phyloP scores from a whole-genome alignment of 805 yeast species.

The Grigorovia yakushimaensis region DNA sequence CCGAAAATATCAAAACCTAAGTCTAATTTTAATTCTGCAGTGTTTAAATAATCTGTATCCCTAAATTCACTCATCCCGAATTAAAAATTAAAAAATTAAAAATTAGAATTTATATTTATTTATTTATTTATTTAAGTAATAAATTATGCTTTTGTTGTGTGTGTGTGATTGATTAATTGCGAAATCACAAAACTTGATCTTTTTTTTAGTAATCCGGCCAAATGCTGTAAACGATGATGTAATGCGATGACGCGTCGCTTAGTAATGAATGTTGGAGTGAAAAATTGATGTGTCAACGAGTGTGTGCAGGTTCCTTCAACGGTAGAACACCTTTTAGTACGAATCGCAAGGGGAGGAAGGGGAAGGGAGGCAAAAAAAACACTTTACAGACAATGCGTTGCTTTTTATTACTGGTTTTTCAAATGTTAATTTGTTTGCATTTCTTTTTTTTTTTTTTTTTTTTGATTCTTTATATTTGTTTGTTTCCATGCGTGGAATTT shows the following conservation, averaged over 20 bases:
- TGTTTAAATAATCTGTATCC: neutral
- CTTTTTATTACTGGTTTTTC: neutral
- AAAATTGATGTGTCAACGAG: neutral
- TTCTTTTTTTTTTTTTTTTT: neutral
- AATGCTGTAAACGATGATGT: neutral
- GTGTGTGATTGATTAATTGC: too few relatives aligned
- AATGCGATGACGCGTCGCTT: neutral
- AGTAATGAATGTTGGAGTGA: neutral
- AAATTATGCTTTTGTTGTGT: too few relatives aligned
- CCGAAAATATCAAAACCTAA: constrained; percentile 1
- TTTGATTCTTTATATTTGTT: too few relatives aligned
- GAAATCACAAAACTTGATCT: too few relatives aligned
- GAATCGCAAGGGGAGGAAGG: neutral
- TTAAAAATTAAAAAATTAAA: too few relatives aligned
- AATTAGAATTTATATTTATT: too few relatives aligned
- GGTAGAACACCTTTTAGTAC: too few relatives aligned
- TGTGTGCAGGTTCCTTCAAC: neutral
- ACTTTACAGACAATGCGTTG: too few relatives aligned
- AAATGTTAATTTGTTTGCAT: neutral
- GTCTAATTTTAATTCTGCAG: neutral
- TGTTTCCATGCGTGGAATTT: neutral
- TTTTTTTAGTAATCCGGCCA: neutral
- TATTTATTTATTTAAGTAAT: too few relatives aligned
- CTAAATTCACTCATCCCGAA: neutral
- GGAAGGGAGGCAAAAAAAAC: neutral